Conservation (phyloP, 192 early-diverging fungal species). For the Cetraspora pellucida region DNA sequence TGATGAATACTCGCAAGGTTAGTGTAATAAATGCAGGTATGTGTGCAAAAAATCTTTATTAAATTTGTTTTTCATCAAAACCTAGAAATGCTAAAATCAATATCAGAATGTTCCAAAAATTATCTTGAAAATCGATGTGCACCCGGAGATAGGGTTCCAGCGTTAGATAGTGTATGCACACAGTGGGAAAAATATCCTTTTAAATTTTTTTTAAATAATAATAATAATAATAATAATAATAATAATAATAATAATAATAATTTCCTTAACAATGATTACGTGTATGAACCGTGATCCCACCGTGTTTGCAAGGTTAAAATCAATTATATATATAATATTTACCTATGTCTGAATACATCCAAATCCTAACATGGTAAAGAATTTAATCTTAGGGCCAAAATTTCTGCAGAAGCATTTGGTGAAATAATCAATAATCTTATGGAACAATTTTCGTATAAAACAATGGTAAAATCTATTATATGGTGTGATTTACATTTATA, state of each 20-base stretch:
- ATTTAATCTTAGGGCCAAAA: constrained; percentile 2
- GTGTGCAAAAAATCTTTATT: not conserved
- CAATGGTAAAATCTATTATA: constrained; percentile 1
- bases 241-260: no score
- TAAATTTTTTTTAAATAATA: no score
- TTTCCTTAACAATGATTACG: not conserved
- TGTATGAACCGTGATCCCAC: constrained; percentile 29
- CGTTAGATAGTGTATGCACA: not conserved
- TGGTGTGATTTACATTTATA: not conserved
- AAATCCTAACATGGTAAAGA: not conserved
- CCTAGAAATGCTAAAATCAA: not conserved
- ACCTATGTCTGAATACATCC: not conserved
- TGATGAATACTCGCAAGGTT: constrained; percentile 12
- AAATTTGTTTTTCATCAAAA: not conserved
- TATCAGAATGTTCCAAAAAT: constrained; percentile 26
- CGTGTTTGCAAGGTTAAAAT: constrained; percentile 10
- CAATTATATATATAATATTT: not conserved
- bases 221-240: no score
- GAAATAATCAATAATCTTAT: constrained; percentile 18
- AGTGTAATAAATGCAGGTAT: not conserved
- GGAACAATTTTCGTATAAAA: constrained; percentile 26
- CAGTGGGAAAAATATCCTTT: constrained; percentile 33
- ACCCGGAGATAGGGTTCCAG: constrained; percentile 22
- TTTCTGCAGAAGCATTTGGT: constrained; percentile 5
- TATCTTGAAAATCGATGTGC: constrained; percentile 16